These are phyloP conservation scores for Alternaria consortialis DNA, from an alignment of 2,329 filamentous ascomycete species.

Conservation along the genomic window DNA sequence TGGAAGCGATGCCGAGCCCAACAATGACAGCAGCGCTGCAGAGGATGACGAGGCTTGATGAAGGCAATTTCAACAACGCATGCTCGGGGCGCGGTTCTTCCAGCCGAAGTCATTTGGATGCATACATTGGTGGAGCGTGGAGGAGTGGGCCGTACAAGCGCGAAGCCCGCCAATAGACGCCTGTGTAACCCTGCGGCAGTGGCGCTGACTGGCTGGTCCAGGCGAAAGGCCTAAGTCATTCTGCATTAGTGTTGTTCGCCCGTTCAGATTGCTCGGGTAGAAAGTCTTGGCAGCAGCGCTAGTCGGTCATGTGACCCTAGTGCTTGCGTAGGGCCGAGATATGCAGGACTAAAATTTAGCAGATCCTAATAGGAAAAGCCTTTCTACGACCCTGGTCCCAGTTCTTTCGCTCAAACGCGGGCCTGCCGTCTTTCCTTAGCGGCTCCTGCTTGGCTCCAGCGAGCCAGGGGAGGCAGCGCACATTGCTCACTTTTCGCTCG, in stretches of 20 bases:
- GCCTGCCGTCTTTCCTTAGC: constrained; percentile 27
- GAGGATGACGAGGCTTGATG: constrained; percentile 25
- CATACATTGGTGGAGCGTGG: constrained; percentile 18
- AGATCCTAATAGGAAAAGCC: constrained; percentile 9
- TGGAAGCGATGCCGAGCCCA: constrained; percentile 31
- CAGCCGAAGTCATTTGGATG: constrained; percentile 12
- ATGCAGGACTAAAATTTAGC: not conserved
- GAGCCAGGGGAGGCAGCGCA: constrained; percentile 7
- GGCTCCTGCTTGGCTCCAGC: constrained; percentile 20
- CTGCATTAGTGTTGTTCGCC: constrained; percentile 26
- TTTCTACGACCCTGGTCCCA: constrained; percentile 27
- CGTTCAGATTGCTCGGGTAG: constrained; percentile 9
- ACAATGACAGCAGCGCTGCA: constrained; percentile 16
- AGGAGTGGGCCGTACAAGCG: constrained; percentile 27
- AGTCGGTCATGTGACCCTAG: constrained; percentile 18
- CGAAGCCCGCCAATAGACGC: constrained; percentile 38
- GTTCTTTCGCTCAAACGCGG: constrained; percentile 28
- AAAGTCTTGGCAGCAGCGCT: constrained; percentile 18
- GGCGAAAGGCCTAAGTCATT: constrained; percentile 10
- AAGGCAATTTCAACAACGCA: constrained; percentile 20
- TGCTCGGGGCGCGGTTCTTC: constrained; percentile 29
- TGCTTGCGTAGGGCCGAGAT: not conserved
- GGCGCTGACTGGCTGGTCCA: constrained; percentile 25
- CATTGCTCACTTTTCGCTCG: constrained; percentile 6
- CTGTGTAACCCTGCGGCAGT: constrained; percentile 24